A percentile compares a stretch with the other conserved stretches of the same genome.
Evolutionary conservation across 768 basidiomycete species (phyloP).

Genomic region (Rhodotorula graminis): DNA sequence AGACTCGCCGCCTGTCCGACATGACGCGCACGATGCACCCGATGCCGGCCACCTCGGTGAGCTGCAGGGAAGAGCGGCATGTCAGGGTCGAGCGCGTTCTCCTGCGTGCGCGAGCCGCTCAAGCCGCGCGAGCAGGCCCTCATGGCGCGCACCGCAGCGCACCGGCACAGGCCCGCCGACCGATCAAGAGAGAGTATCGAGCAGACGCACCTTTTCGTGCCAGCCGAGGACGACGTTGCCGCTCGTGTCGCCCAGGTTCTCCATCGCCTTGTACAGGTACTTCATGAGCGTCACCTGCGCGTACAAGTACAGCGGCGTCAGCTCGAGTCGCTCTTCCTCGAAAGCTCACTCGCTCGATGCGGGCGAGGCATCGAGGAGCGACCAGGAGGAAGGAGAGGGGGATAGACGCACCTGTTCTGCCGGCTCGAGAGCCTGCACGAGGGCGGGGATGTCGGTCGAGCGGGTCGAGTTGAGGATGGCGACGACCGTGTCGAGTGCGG

Average conservation of each 20-base stretch:
- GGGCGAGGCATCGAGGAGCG: too few species aligned
- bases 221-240: conserved; percentile 72
- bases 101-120: too few species aligned
- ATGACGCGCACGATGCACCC: conserved; percentile 89
- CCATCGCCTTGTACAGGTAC: conserved; percentile 97
- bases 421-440: conserved; percentile 60
- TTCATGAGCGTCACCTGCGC: conserved; percentile 89
- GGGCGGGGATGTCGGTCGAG: conserved; percentile 71
- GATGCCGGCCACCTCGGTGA: conserved; percentile 88
- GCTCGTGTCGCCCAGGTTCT: conserved; percentile 54
- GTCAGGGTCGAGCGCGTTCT: background rate
- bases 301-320: too few species aligned
- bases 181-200: background rate
- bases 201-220: conserved; percentile 90
- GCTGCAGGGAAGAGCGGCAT: conserved; percentile 50
- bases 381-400: too few species aligned
- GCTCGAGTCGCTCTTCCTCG: too few species aligned
- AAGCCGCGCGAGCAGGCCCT: too few species aligned
- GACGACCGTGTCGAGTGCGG: conserved; percentile 73
- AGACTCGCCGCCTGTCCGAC: conserved; percentile 63
- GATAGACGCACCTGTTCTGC: conserved; percentile 41
- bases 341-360: too few species aligned
- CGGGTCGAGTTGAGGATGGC: conserved; percentile 92
- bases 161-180: too few species aligned
- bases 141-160: too few species aligned